Evolutionary conservation across 257 asterid species (phyloP).

Genomic region (Ilex aquifolium): DNA sequence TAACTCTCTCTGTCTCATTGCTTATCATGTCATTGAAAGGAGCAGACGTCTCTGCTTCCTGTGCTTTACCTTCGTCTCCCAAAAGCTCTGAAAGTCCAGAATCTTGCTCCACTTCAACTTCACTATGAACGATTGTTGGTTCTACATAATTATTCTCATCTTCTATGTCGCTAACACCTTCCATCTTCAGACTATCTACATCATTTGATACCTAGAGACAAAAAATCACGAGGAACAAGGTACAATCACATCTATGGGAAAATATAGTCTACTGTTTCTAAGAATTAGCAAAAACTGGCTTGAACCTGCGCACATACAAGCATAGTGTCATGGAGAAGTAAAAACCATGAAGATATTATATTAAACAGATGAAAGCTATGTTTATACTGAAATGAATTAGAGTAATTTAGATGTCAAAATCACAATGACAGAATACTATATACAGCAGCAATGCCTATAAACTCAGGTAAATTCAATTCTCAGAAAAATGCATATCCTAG

Average conservation of each 20-base stretch:
- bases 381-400: neutral
- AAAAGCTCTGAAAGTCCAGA: constrained; percentile 19
- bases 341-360: neutral
- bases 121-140: constrained; percentile 9
- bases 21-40: constrained; percentile 29
- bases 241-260: neutral
- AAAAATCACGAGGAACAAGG: constrained; percentile 10
- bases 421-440: neutral
- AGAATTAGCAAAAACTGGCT: neutral
- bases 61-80: constrained; percentile 28
- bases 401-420: neutral
- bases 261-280: neutral
- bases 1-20: constrained; percentile 51
- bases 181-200: constrained; percentile 34
- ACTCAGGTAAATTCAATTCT: neutral
- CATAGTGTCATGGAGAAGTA: neutral
- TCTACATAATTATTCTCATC: constrained; percentile 21
- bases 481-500: neutral
- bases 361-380: neutral
- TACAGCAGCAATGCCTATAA: neutral
- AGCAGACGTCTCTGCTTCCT: constrained; percentile 27
- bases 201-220: constrained; percentile 47
- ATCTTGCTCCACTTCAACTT: constrained; percentile 23
- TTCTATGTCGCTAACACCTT: constrained; percentile 22
- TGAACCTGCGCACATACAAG: neutral